Evolutionary conservation across 1,139 yeast genomes (phyloP).

Genomic region (Yamadazyma songkhlaensis): DNA sequence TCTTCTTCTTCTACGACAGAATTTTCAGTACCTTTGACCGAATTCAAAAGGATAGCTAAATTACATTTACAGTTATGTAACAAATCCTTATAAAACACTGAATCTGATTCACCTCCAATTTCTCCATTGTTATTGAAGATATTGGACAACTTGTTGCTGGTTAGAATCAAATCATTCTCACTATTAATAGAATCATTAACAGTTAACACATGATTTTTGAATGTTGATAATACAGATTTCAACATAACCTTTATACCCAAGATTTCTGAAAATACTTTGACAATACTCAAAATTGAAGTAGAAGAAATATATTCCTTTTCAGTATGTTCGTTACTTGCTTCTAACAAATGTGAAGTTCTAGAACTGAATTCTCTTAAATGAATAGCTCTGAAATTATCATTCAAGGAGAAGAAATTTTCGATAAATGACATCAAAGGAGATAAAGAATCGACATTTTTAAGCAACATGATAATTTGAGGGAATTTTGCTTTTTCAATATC

Average conservation of each 20-base stretch:
- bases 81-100: constrained; percentile 22
- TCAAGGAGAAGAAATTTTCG: constrained; percentile 17
- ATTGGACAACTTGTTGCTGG: constrained; percentile 22
- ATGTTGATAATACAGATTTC: constrained; percentile 51
- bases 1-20: constrained; percentile 10
- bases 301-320: constrained; percentile 32
- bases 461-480: constrained; percentile 25
- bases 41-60: constrained; percentile 28
- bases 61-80: constrained; percentile 25
- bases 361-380: constrained; percentile 60
- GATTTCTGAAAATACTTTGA: constrained; percentile 52
- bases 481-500: constrained; percentile 23
- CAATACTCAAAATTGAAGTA: constrained; percentile 49
- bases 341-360: constrained; percentile 65
- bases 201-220: constrained; percentile 25
- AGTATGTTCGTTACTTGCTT: constrained; percentile 44
- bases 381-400: constrained; percentile 48
- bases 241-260: constrained; percentile 49
- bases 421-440: constrained; percentile 31
- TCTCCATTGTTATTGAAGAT: constrained; percentile 16
- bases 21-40: constrained; percentile 4
- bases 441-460: constrained; percentile 31
- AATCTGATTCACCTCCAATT: constrained; percentile 19
- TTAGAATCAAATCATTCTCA: constrained; percentile 23
- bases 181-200: constrained; percentile 31